Evolutionary conservation across 352 stramenopile species (phyloP), one percentile per base, ranked within the genome.

Genomic region (Phytophthora ohioensis): DNA sequence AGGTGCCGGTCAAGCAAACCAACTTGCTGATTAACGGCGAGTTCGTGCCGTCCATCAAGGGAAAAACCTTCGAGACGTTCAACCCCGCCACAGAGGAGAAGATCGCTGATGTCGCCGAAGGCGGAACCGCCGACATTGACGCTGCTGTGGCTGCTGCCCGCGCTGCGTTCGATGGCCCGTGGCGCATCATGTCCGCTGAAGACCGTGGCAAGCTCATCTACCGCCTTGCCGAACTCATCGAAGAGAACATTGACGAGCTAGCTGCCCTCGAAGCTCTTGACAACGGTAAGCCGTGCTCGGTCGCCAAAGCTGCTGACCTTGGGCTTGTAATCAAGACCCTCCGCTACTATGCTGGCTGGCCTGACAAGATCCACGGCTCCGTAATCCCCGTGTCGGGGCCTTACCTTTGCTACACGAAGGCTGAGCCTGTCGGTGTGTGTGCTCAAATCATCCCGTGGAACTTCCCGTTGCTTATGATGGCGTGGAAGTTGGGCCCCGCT

Each of bases 381-480:
- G 87, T 84, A 5, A 90, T 97, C 48, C 84, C 83, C 30, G 75
- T 86, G 12, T 58, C 75, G 4, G 71, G 71, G 0, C 74, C 73
- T 12, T 88, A 81, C 58, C 74, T 92, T 4, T 85, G 87, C 63
- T 83, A 96, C 61, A 87, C 73, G 13, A 79, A 82, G 54, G 35
- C 69, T 97, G 78, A 91, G 88, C 32, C 88, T 97, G 11, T 97
- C 84, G 48, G 92, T 97, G 43, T 92, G 67, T 67, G 89, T 71
- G 48, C 56, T 3, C 75, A 98, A 36, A 69, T 75, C 56, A 71
- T 75, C 56, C 62, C 68, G 36, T 75, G 68, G 62, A 75, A 75
- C 46, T 99, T 99, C 79, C 97, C 97, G 6, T 67, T 94, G 57
- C 90, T 97, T 3, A 99, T 99, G 97, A 95, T 98, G 43, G 96